Conservation (phyloP, 2,329 filamentous ascomycete species). For the Fusarium proliferatum region DNA sequence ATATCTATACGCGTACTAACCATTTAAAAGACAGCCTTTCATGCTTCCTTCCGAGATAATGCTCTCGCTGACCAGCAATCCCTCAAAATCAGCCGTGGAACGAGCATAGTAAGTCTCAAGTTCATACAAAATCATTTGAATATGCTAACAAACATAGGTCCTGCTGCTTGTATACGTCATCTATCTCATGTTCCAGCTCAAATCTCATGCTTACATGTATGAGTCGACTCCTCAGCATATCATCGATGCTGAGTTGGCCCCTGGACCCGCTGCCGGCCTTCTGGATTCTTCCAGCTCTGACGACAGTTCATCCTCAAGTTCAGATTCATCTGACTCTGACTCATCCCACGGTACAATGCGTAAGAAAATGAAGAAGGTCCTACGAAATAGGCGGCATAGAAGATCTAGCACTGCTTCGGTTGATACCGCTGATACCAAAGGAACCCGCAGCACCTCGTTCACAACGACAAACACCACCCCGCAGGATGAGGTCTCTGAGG, state of each 20-base stretch:
- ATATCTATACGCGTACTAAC: constrained; percentile 51
- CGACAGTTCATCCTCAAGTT: constrained; percentile 68
- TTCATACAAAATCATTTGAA: background rate
- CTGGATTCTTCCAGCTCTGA: constrained; percentile 76
- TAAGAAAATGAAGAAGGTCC: constrained; percentile 79
- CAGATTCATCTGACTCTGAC: constrained; percentile 74
- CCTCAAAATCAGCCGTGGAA: constrained; percentile 87
- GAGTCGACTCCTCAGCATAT: constrained; percentile 92
- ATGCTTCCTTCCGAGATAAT: constrained; percentile 80
- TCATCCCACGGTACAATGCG: constrained; percentile 72
- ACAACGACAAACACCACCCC: constrained; percentile 50
- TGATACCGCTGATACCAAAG: constrained; percentile 59
- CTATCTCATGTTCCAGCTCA: constrained; percentile 90
- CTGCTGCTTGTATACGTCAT: constrained; percentile 76
- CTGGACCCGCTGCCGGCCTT: constrained; percentile 84
- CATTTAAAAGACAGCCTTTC: constrained; percentile 78
- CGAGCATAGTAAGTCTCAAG: constrained; percentile 74
- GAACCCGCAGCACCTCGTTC: constrained; percentile 56
- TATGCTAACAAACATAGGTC: constrained; percentile 5
- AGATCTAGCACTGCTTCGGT: constrained; percentile 81
- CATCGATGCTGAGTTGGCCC: constrained; percentile 90
- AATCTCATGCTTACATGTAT: constrained; percentile 92
- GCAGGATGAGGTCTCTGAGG: constrained; percentile 55
- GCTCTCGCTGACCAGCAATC: constrained; percentile 74
- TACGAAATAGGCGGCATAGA: constrained; percentile 75